Evolutionary conservation across 129 eudicot genomes (phyloP).

Genomic region (Flaveria brownii): DNA sequence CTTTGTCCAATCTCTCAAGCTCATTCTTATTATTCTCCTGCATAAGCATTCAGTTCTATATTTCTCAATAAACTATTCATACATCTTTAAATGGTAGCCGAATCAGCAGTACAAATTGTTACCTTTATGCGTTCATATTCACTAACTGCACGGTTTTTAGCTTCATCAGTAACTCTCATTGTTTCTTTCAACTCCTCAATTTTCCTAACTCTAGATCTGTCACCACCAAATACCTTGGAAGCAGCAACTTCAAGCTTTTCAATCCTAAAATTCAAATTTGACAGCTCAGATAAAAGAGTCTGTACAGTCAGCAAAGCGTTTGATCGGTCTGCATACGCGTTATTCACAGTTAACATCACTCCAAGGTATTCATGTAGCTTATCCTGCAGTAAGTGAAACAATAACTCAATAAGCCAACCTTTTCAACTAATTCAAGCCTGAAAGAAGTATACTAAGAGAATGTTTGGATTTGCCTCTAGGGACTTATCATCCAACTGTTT

Average conservation of each 20-base stretch:
- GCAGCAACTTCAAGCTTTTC: conserved; percentile 94
- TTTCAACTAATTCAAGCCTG: not conserved
- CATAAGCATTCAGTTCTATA: conserved; percentile 23
- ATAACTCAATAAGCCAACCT: not conserved
- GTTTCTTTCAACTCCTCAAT: conserved; percentile 83
- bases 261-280: conserved; percentile 60
- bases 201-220: conserved; percentile 76
- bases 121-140: conserved; percentile 94
- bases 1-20: conserved; percentile 70
- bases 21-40: conserved; percentile 83
- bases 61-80: not conserved
- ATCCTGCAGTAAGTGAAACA: conserved; percentile 55
- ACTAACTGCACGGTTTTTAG: conserved; percentile 67
- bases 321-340: conserved; percentile 86
- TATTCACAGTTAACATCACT: conserved; percentile 83
- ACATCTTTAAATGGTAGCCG: not conserved
- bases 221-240: conserved; percentile 93
- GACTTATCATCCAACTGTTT: not conserved
- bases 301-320: conserved; percentile 90
- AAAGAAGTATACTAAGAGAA: not conserved
- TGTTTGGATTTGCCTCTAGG: not conserved
- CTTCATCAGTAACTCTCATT: conserved; percentile 74
- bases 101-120: conserved; percentile 17
- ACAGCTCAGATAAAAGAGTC: conserved; percentile 73
- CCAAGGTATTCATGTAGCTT: conserved; percentile 97